Evolutionary conservation across 345 rosid genomes (phyloP), one percentile per base, ranked within the genome.

Genomic region (Citrus maxima): DNA sequence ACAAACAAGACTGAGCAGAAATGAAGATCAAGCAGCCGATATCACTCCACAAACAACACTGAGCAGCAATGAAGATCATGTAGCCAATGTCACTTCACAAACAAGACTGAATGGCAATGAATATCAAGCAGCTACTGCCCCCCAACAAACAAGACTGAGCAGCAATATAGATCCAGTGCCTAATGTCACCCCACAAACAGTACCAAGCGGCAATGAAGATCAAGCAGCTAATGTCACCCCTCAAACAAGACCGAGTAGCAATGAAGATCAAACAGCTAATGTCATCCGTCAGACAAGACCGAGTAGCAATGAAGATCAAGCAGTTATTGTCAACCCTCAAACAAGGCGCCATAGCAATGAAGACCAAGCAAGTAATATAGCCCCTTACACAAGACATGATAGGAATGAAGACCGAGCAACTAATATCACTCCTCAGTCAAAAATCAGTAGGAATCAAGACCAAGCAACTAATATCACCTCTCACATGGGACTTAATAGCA

Each of bases 171-270:
- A 62, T 27, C 72, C 70, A 59, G 69, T 27, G 8, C n/a, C 66
- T 21, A 35, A 8, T 55, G 18, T 12, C 25, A 10, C 5, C 10
- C 49, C 65, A 10, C 18, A 5, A 40, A n/a, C 2, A 25, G 12
- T 61, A 51, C 22, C 38, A 54, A 55, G 2, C n/a, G 0, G 30
- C 78, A 62, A 69, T 77, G 91, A 86, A 78, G 89, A 87, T 79
- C 85, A 81, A 80, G 82, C 79, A 70, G 72, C 70, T 67, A 80
- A 62, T 80, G 68, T 56, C 77, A 64, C 82, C 71, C 62, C 64
- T 70, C 73, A 37, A 64, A 75, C 67, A 40, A 34, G 75, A 80
- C 67, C 28, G 59, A 77, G 14, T 54, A 28, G 40, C 28, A 81
- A 55, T 40, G 27, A 25, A 25, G 27, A 25, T 25, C 27, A 25